These are phyloP conservation scores for Leptographium radiaticola DNA, from an alignment of 2,329 filamentous ascomycete genomes.

Conservation along the genomic window DNA sequence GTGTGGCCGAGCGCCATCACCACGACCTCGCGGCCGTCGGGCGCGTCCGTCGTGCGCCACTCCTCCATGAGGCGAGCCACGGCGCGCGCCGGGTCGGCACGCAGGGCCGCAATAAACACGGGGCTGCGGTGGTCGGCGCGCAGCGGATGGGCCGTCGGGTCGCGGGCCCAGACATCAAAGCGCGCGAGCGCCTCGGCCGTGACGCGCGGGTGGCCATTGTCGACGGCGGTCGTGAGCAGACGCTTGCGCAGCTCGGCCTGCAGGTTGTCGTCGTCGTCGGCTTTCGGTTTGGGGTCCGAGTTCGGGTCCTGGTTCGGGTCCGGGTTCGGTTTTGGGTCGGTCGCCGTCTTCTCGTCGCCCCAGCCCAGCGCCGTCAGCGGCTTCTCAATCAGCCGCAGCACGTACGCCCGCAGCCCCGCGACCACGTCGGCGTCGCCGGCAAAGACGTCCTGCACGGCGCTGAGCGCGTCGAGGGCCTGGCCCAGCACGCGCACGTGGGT, in stretches of 20 bases:
- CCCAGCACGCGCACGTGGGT: conserved; percentile 80
- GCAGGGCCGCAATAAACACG: conserved; percentile 68
- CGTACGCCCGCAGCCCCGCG: conserved; percentile 64
- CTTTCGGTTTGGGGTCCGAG: conserved; percentile 42
- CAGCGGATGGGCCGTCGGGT: conserved; percentile 55
- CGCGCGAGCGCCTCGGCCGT: conserved; percentile 62
- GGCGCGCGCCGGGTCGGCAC: conserved; percentile 50
- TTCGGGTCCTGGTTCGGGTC: too few species aligned
- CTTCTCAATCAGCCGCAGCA: conserved; percentile 59
- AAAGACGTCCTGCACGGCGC: conserved; percentile 73
- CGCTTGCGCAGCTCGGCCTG: conserved; percentile 65
- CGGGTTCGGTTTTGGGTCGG: too few species aligned
- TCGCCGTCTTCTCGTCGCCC: conserved; percentile 23
- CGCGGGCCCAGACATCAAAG: conserved; percentile 66
- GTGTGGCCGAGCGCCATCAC: conserved; percentile 64
- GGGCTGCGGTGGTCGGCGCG: conserved; percentile 70
- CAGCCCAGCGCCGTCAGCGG: conserved; percentile 74
- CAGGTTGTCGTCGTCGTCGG: conserved; percentile 63
- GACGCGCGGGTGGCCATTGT: conserved; percentile 62
- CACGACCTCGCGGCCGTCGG: conserved; percentile 84
- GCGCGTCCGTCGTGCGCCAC: conserved; percentile 67
- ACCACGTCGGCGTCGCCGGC: conserved; percentile 60
- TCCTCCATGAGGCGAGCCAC: conserved; percentile 73
- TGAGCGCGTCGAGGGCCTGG: conserved; percentile 66
- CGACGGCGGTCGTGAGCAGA: conserved; percentile 62